A percentile compares a stretch with the other conserved stretches of the same genome.
Evolutionary conservation across 768 basidiomycete species (phyloP).

Genomic region (Phylloporus sp.): DNA sequence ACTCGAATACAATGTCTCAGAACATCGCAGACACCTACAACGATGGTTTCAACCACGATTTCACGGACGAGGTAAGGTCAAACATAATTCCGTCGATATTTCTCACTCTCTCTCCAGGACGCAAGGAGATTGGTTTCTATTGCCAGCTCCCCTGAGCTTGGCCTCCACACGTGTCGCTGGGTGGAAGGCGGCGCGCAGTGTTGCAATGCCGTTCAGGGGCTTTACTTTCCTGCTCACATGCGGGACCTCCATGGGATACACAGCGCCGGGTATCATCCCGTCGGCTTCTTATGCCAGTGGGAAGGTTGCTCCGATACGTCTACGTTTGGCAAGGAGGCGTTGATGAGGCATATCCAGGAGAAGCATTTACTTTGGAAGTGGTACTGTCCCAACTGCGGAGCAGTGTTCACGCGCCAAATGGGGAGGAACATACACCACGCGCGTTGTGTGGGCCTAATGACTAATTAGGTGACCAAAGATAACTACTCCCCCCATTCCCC

Average conservation of each 20-base stretch:
- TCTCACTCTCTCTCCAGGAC: conserved; percentile 20
- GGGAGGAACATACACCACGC: conserved; percentile 18
- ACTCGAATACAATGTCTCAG: conserved; percentile 21
- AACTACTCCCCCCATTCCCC: not conserved
- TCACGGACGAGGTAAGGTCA: conserved; percentile 26
- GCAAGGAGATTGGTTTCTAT: conserved; percentile 22
- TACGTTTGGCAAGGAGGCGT: conserved; percentile 13
- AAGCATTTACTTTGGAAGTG: conserved; percentile 24
- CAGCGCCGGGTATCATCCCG: not conserved
- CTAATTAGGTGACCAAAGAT: conserved; percentile 2
- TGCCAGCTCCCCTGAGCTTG: conserved; percentile 26
- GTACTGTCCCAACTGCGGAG: conserved; percentile 22
- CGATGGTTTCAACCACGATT: conserved; percentile 27
- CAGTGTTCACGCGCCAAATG: conserved; percentile 10
- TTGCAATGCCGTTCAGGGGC: conserved; percentile 13
- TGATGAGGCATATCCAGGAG: conserved; percentile 26
- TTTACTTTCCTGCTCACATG: conserved; percentile 15
- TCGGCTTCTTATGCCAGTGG: conserved; percentile 21
- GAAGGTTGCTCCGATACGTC: conserved; percentile 20
- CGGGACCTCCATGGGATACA: conserved; percentile 19
- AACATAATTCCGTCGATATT: not conserved
- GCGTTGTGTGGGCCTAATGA: conserved; percentile 4
- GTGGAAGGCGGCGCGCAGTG: conserved; percentile 13
- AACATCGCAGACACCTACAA: conserved; percentile 6
- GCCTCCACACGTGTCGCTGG: conserved; percentile 24